phyloP scores from a whole-genome alignment of 805 yeast genomes.

The Komagataella phaffii region DNA sequence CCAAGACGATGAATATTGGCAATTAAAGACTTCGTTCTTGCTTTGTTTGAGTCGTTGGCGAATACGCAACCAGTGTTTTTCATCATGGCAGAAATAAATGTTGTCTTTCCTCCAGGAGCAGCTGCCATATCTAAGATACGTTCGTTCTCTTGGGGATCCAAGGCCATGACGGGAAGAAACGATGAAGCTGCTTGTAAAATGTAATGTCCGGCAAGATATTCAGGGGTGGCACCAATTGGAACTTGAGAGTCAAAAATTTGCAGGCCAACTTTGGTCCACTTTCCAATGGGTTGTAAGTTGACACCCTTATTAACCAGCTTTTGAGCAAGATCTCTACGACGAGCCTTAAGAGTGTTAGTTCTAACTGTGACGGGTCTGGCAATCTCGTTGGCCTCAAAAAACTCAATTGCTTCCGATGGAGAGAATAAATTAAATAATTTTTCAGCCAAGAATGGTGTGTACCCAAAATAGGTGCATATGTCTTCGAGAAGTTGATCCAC shows the following conservation, averaged over 20 bases:
- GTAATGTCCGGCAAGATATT: conserved; percentile 94
- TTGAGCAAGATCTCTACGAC: conserved; percentile 94
- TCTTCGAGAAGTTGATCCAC: conserved; percentile 67
- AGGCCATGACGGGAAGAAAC: conserved; percentile 93
- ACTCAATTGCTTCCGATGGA: conserved; percentile 95
- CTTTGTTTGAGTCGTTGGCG: conserved; percentile 94
- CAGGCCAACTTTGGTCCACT: conserved; percentile 97
- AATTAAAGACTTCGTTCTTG: conserved; percentile 89
- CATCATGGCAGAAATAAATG: conserved; percentile 91
- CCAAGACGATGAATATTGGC: conserved; percentile 97
- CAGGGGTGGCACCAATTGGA: conserved; percentile 99
- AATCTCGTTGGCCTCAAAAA: conserved; percentile 96
- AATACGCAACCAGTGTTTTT: conserved; percentile 95
- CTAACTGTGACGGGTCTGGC: conserved; percentile 94
- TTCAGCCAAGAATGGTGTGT: conserved; percentile 83
- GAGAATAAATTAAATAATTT: conserved; percentile 84
- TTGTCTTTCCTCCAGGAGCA: conserved; percentile 98
- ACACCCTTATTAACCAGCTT: conserved; percentile 93
- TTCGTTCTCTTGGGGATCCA: conserved; percentile 95
- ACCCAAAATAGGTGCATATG: conserved; percentile 89
- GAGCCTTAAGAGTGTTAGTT: conserved; percentile 90
- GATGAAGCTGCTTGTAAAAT: conserved; percentile 98
- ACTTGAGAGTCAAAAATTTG: conserved; percentile 97
- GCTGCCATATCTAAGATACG: conserved; percentile 98
- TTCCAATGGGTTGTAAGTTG: conserved; percentile 90